Evolutionary conservation across 2,329 filamentous ascomycete species (phyloP).

Genomic region (Exutisphaerella laricina): DNA sequence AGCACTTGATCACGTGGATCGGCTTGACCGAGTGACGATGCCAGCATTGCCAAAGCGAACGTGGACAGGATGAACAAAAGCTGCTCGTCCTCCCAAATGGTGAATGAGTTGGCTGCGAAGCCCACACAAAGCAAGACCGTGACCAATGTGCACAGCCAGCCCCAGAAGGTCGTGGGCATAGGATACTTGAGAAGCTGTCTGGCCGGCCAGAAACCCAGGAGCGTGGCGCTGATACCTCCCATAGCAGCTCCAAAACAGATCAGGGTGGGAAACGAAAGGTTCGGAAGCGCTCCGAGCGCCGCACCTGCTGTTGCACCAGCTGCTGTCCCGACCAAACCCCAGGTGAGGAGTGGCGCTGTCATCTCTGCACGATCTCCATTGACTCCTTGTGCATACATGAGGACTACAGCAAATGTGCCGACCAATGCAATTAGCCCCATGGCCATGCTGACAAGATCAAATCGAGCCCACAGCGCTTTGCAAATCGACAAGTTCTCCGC

Average conservation of each 20-base stretch:
- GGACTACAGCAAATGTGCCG: constrained; percentile 60
- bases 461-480: constrained; percentile 83
- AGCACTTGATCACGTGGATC: constrained; percentile 63
- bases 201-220: constrained; percentile 39
- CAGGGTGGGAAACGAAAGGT: constrained; percentile 37
- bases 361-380: constrained; percentile 49
- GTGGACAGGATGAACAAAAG: constrained; percentile 85
- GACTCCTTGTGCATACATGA: constrained; percentile 62
- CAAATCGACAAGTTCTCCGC: constrained; percentile 70
- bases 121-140: constrained; percentile 84
- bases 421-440: constrained; percentile 69
- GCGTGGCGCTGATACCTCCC: constrained; percentile 37
- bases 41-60: constrained; percentile 70
- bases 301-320: constrained; percentile 33
- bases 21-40: constrained; percentile 69
- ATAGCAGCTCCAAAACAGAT: constrained; percentile 39
- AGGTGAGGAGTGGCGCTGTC: constrained; percentile 48
- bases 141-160: constrained; percentile 76
- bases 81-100: constrained; percentile 97
- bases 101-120: constrained; percentile 96
- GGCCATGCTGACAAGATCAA: constrained; percentile 81
- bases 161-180: constrained; percentile 73
- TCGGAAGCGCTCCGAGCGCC: constrained; percentile 29
- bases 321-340: constrained; percentile 46
- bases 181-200: constrained; percentile 45